phyloP scores from a whole-genome alignment of 495 filamentous ascomycete species.

The Emericellopsis terricola region DNA sequence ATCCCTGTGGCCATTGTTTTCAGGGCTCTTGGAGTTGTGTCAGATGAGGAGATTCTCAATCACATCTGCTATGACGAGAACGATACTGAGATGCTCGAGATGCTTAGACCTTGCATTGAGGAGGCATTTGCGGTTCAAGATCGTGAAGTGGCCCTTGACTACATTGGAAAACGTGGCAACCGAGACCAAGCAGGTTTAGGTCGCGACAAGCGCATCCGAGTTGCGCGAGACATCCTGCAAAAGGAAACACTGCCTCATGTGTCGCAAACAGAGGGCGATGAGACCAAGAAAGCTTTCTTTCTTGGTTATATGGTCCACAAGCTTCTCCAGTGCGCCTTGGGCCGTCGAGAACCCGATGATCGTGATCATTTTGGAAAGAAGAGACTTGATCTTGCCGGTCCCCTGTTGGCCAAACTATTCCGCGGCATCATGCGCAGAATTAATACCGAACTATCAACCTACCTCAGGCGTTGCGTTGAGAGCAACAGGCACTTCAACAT shows the following conservation, averaged over 20 bases:
- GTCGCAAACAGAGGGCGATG: conserved; percentile 87
- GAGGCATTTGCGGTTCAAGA: conserved; percentile 94
- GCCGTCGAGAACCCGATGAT: conserved; percentile 83
- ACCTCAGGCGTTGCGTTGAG: conserved; percentile 84
- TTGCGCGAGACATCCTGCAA: conserved; percentile 84
- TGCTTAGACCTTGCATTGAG: conserved; percentile 90
- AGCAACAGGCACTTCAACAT: conserved; percentile 73
- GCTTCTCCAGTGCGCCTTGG: conserved; percentile 77
- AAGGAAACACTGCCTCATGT: conserved; percentile 96
- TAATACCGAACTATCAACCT: conserved; percentile 72
- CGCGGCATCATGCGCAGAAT: conserved; percentile 71
- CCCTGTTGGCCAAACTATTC: conserved; percentile 85
- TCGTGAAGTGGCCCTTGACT: conserved; percentile 86
- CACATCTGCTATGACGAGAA: conserved; percentile 92
- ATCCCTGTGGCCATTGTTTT: conserved; percentile 91
- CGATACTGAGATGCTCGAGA: conserved; percentile 93
- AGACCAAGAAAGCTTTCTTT: conserved; percentile 95
- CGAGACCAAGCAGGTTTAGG: conserved; percentile 49
- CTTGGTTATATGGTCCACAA: conserved; percentile 97
- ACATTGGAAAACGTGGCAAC: conserved; percentile 75
- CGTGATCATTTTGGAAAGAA: conserved; percentile 99
- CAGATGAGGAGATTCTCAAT: conserved; percentile 94
- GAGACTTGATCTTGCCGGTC: conserved; percentile 85
- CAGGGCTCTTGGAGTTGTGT: conserved; percentile 85
- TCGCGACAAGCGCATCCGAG: conserved; percentile 72